Conservation (phyloP, 352 stramenopile genomes). For the Pythium pyrilobum region DNA sequence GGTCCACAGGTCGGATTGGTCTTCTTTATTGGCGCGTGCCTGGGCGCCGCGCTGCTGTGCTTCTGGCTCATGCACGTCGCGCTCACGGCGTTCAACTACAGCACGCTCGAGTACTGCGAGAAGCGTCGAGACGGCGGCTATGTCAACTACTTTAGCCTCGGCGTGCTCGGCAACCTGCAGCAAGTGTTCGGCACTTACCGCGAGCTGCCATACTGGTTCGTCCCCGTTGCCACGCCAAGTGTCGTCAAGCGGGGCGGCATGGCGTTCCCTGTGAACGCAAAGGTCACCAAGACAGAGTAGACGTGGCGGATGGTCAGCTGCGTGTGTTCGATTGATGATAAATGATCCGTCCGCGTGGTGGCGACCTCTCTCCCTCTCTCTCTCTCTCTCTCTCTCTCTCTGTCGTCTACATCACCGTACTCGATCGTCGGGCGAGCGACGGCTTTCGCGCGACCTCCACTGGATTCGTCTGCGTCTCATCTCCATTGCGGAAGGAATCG, state of each 20-base stretch:
- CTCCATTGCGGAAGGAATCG: conserved; percentile 8
- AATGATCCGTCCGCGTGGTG: neutral
- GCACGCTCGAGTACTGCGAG: conserved; percentile 85
- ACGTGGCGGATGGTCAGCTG: neutral
- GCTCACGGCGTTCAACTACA: conserved; percentile 67
- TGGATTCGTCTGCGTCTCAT: neutral
- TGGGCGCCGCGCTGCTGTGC: conserved; percentile 58
- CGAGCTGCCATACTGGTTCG: conserved; percentile 65
- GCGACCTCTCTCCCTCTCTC: neutral
- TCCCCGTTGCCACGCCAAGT: conserved; percentile 59
- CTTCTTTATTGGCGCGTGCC: conserved; percentile 63
- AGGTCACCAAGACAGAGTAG: conserved; percentile 49
- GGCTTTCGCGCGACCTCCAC: neutral
- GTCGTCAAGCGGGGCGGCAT: conserved; percentile 33
- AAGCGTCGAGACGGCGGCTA: conserved; percentile 74
- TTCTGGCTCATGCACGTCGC: conserved; percentile 80
- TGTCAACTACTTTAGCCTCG: conserved; percentile 78
- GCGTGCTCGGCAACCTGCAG: conserved; percentile 65
- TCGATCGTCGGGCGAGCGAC: conserved; percentile 17
- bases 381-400: neutral
- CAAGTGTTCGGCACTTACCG: conserved; percentile 66
- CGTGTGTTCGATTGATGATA: neutral
- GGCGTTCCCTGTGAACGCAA: conserved; percentile 51
- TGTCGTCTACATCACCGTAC: conserved; percentile 11
- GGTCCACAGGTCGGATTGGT: conserved; percentile 44